These are phyloP conservation scores for Syzygium oleosum DNA, from an alignment of 345 rosid genomes.

Conservation along the genomic window DNA sequence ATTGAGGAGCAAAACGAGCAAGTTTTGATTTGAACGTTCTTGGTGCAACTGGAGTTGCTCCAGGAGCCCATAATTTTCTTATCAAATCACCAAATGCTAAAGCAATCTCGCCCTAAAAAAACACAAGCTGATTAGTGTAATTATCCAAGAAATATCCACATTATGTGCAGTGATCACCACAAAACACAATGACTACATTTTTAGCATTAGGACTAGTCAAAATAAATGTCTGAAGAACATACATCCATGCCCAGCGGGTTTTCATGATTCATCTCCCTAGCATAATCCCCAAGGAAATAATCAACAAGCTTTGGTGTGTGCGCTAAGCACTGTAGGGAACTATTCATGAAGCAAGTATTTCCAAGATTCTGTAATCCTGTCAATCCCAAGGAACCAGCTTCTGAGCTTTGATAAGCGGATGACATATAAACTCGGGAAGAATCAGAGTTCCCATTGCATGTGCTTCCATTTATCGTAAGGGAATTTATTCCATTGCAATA, in stretches of 20 bases:
- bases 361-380: conserved; percentile 97
- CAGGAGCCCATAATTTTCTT: conserved; percentile 93
- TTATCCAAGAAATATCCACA: not conserved
- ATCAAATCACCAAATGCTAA: conserved; percentile 87
- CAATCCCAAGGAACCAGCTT: conserved; percentile 91
- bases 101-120: conserved; percentile 88
- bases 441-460: conserved; percentile 38
- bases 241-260: conserved; percentile 97
- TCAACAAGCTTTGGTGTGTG: conserved; percentile 98
- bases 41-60: conserved; percentile 79
- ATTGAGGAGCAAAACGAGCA: conserved; percentile 93
- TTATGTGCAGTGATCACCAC: conserved; percentile 1
- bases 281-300: conserved; percentile 88
- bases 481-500: conserved; percentile 37
- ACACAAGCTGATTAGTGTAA: not conserved
- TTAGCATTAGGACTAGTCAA: not conserved
- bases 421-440: conserved; percentile 31
- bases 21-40: conserved; percentile 90
- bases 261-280: conserved; percentile 73
- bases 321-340: conserved; percentile 92
- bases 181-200: not conserved
- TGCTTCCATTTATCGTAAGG: conserved; percentile 37
- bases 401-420: conserved; percentile 51
- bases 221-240: conserved; percentile 10
- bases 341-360: conserved; percentile 98